A percentile compares a stretch with the other conserved stretches of the same genome.
These are phyloP conservation scores for Epichloe gansuensis DNA, from an alignment of 2,329 filamentous ascomycete species.

Conservation along the genomic window DNA sequence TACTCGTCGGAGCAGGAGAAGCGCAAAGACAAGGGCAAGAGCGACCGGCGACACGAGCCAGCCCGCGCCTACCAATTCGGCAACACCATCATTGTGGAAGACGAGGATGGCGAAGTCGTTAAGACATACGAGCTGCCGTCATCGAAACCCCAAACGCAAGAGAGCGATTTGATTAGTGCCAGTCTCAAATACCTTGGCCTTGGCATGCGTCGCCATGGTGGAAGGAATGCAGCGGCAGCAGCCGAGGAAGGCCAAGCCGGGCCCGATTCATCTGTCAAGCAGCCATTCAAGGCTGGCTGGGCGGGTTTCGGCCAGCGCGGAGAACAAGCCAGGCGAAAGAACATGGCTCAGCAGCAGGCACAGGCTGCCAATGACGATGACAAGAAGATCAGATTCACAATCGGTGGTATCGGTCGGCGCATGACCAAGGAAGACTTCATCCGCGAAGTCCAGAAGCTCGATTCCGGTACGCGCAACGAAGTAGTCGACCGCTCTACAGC, in stretches of 20 bases:
- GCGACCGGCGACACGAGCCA: slow-evolving; percentile 52
- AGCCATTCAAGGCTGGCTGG: slow-evolving; percentile 38
- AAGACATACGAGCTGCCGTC: slow-evolving; percentile 68
- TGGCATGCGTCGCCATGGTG: slow-evolving; percentile 29
- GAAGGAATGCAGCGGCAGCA: slow-evolving; percentile 21
- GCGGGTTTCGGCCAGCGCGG: slow-evolving; percentile 28
- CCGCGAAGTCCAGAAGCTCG: slow-evolving; percentile 58
- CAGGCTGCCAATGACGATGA: slow-evolving; percentile 41
- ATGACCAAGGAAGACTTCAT: slow-evolving; percentile 78
- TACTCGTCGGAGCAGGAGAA: slow-evolving; percentile 49
- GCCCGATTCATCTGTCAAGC: slow-evolving; percentile 22
- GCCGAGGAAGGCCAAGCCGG: slow-evolving; percentile 21
- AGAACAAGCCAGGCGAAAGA: slow-evolving; percentile 27
- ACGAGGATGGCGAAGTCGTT: slow-evolving; percentile 75
- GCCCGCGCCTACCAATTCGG: slow-evolving; percentile 80
- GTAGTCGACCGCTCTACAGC: slow-evolving; percentile 40
- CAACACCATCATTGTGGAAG: slow-evolving; percentile 78
- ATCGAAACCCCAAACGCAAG: slow-evolving; percentile 31
- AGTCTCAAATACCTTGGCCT: slow-evolving; percentile 45
- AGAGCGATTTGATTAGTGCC: slow-evolving; percentile 27
- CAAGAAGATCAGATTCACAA: slow-evolving; percentile 61
- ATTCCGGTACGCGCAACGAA: slow-evolving; percentile 49
- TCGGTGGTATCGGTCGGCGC: slow-evolving; percentile 57
- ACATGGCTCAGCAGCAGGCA: slow-evolving; percentile 28
- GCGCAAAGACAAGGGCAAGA: slow-evolving; percentile 49